Base-by-base conservation (phyloP, 73 alveolate species). In the Paramecium biaurelia region DNA sequence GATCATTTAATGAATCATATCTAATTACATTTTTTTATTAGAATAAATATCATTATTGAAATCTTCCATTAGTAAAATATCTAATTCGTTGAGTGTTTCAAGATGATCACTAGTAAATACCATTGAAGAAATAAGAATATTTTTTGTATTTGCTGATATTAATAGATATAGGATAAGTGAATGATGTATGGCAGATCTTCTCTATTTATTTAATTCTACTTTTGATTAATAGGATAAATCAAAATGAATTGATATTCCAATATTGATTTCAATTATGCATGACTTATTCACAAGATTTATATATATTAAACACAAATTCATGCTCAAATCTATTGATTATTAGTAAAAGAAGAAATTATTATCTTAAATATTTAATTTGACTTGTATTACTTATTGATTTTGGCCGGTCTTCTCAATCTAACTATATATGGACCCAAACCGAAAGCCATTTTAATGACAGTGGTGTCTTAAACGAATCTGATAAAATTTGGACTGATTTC, bases 31-130 rank as follows among this genome's bases (percentile, higher is more conserved):
- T 87, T 26, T 87, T 87, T 30, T 32, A 26, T 35, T 30, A 15
- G 42, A 45, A 20, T 87, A 49, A 28, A 38, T 47, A 35, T 43
- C 58, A 11, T 63, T 89, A 38, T 24, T 43, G 3, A 42, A 24
- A 43, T 37, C 74, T 18, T 68, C 41, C 42, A 88, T 92, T 21
- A 85, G 34, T 85, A 92, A 92, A 5, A 92, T 89, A 68, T 93
- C 98, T 18, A 95, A 82, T 76, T 95, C 98, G 56, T 94, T 92
- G 4, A 92, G 89, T 5, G 96, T 94, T 85, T 95, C 97, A 70
- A 95, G 76, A 87, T 95, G 97, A 85, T 95, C 98, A 72, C 93
- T 82, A 10, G 95, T 93, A 30, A 95, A 95, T 0, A 95, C 97
- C 57, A 93, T 58, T 41, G 98, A 97, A 6, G 93, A 56, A 21